Conservation (phyloP, 768 basidiomycete species). For the Candolleomyces eurysporus region DNA sequence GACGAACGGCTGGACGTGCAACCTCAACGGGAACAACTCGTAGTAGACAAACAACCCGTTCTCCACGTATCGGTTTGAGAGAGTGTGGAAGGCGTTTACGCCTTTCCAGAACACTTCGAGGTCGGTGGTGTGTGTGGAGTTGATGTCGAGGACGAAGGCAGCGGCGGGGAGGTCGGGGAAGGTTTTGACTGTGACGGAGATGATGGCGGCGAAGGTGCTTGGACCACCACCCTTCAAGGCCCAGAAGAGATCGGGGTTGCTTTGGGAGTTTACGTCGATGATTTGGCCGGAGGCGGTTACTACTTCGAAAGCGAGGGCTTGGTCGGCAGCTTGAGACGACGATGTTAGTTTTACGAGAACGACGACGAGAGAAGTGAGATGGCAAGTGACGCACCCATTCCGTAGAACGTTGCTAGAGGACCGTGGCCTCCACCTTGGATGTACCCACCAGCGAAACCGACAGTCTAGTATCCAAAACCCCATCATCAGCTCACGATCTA, state of each 20-base stretch:
- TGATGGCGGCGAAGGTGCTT: slow-evolving; percentile 13
- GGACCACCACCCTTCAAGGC: slow-evolving; percentile 32
- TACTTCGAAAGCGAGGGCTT: slow-evolving; percentile 32
- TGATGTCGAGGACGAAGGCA: slow-evolving; percentile 11
- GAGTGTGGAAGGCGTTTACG: slow-evolving; percentile 9
- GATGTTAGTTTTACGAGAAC: background rate
- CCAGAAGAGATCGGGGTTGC: slow-evolving; percentile 39
- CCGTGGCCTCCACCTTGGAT: slow-evolving; percentile 28
- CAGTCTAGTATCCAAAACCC: slow-evolving; percentile 16
- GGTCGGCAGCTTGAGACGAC: slow-evolving; percentile 14
- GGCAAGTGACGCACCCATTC: slow-evolving; percentile 14
- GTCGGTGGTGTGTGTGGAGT: slow-evolving; percentile 12
- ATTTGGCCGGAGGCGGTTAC: slow-evolving; percentile 38
- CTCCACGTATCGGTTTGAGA: slow-evolving; percentile 12
- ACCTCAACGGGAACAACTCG: slow-evolving; percentile 5
- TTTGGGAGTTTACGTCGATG: slow-evolving; percentile 26
- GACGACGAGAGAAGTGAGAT: background rate
- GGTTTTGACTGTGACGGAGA: slow-evolving; percentile 20
- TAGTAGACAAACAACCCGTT: slow-evolving; percentile 14
- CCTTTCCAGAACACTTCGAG: slow-evolving; percentile 14
- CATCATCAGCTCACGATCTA: too few relatives aligned
- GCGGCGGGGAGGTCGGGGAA: slow-evolving; percentile 13
- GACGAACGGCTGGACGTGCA: slow-evolving; percentile 14
- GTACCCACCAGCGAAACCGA: slow-evolving; percentile 38
- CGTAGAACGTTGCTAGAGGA: slow-evolving; percentile 12